These are phyloP conservation scores for Tetracladium maxilliforme DNA, from an alignment of 2,329 filamentous ascomycete genomes.

Conservation along the genomic window DNA sequence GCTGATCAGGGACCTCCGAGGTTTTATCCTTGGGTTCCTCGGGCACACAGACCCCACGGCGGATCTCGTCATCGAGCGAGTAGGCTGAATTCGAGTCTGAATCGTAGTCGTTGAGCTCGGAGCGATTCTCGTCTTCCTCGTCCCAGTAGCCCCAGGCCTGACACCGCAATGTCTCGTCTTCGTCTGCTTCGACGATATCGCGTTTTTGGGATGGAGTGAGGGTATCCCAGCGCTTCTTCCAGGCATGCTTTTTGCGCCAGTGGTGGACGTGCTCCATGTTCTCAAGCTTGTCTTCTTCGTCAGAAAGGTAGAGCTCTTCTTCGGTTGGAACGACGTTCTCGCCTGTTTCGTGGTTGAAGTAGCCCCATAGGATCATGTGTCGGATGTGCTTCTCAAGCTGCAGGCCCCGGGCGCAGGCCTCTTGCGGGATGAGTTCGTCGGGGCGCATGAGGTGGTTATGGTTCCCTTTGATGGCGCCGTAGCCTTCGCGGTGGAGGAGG, in stretches of 20 bases:
- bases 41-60: no score
- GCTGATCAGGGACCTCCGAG: no score
- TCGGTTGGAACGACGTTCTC: constrained; percentile 29
- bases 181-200: no score
- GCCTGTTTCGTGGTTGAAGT: constrained; percentile 35
- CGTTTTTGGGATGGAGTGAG: no score
- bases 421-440: constrained; percentile 42
- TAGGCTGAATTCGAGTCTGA: no score
- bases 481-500: constrained; percentile 35
- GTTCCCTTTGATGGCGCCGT: constrained; percentile 31
- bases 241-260: constrained; percentile 28
- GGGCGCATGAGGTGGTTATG: constrained; percentile 34
- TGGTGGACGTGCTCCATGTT: constrained; percentile 13
- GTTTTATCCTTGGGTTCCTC: no score
- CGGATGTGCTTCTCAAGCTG: constrained; percentile 35
- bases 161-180: no score
- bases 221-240: constrained; percentile 26
- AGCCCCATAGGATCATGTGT: constrained; percentile 48
- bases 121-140: no score
- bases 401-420: constrained; percentile 35
- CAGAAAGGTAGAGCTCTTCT: constrained; percentile 34
- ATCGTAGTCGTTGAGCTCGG: no score
- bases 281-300: constrained; percentile 30
- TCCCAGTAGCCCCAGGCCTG: no score
- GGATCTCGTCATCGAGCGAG: no score